Percentiles rank a stretch among this genome's conserved stretches.
Evolutionary conservation across 257 asterid genomes (phyloP).

Genomic region (Paraleonurus japonicus): DNA sequence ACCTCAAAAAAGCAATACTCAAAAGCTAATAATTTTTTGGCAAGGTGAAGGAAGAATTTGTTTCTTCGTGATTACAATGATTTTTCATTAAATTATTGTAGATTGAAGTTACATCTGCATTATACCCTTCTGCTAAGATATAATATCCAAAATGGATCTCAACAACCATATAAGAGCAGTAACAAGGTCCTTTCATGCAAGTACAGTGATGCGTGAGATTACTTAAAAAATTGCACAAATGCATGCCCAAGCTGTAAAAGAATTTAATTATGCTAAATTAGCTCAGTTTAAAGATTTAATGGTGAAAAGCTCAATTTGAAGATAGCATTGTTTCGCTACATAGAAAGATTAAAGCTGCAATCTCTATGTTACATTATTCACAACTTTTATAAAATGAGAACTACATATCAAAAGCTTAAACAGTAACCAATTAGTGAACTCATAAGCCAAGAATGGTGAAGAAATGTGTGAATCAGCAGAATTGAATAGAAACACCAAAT

Average conservation of each 20-base stretch:
- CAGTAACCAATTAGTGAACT: neutral
- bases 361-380: neutral
- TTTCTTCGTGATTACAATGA: neutral
- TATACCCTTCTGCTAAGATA: neutral
- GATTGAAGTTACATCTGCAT: neutral
- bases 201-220: neutral
- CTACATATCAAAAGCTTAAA: neutral
- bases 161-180: neutral
- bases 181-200: conserved; percentile 1
- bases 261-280: neutral
- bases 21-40: neutral
- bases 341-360: neutral
- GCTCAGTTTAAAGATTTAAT: neutral
- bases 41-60: neutral
- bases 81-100: neutral
- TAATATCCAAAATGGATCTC: neutral
- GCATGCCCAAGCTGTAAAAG: neutral
- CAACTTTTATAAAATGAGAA: neutral
- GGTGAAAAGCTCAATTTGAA: neutral
- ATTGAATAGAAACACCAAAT: neutral
- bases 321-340: neutral
- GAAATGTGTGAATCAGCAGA: conserved; percentile 3
- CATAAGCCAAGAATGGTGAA: neutral
- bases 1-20: neutral
- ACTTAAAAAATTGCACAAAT: neutral